Evolutionary conservation across 2,329 filamentous ascomycete species (phyloP), one percentile per base, ranked within the genome.

Genomic region (Chlorencoelia australis): DNA sequence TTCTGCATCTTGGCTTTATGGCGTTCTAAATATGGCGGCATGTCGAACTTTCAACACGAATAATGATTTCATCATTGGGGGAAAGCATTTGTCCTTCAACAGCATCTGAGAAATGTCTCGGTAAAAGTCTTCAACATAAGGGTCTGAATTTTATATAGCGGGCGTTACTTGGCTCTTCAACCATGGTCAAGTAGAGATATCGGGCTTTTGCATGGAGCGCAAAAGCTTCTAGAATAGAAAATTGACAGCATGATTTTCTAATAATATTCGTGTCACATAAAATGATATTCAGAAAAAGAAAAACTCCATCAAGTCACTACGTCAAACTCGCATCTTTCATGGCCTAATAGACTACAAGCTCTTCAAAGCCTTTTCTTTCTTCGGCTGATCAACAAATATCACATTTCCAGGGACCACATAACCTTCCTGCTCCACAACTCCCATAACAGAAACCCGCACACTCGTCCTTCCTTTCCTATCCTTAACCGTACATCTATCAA

Each of bases 31-130:
- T 48, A 49, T 48, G 42, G 42, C 43, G 45, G 28, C 37, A 34
- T 41, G 43, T 33, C 39, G 35, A 45, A 42, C 35, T 50, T 59
- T 59, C 57, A 59, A 59, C 57, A 58, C 42, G 50, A 53, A 59
- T 70, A 65, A 75, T 67, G 69, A 74, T 60, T 65, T 66, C 60
- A 74, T 69, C 70, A 73, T 68, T 64, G 65, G 67, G 65, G 62
- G 67, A 69, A 69, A 66, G 60, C 52, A 63, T 65, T 61, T 66
- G 62, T 65, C 68, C 71, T 75, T 76, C 72, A 77, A 76, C 73
- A 69, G 71, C 71, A 75, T 67, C 57, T 45, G 45, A 40, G 45
- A 37, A 45, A 42, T 22, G 26, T 46, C 36, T 46, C 33, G 40
- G 48, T 42, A 55, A 57, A 54, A 48, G 45, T 50, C n/a, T 57